Percentiles rank a stretch among this genome's conserved stretches.
phyloP scores from a whole-genome alignment of 306 rosid species.

The Pachyrhizus erosus region DNA sequence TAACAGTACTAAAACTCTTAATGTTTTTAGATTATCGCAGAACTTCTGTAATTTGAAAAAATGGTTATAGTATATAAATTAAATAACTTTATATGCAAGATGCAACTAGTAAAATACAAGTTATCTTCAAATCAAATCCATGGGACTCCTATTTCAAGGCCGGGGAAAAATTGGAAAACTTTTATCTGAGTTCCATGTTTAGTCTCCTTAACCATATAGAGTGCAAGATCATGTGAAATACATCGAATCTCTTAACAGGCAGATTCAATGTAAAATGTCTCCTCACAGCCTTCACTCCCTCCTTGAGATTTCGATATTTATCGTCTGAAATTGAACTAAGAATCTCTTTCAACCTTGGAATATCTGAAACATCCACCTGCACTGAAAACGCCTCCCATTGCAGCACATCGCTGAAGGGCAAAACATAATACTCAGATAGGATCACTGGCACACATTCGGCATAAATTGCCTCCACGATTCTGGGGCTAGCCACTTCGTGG shows the following conservation, averaged over 20 bases:
- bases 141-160: neutral
- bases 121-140: neutral
- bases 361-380: conserved; percentile 59
- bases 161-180: neutral
- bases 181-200: conserved; percentile 50
- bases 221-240: conserved; percentile 73
- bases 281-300: conserved; percentile 66
- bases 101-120: too few species aligned
- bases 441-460: conserved; percentile 78
- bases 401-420: conserved; percentile 72
- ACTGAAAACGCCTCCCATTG: conserved; percentile 72
- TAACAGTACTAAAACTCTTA: too few species aligned
- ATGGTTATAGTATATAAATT: too few species aligned
- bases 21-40: too few species aligned
- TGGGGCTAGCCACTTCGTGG: conserved; percentile 82
- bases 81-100: too few species aligned
- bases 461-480: conserved; percentile 78
- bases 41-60: too few species aligned
- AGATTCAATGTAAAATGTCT: conserved; percentile 67
- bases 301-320: conserved; percentile 55
- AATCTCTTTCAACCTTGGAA: conserved; percentile 64
- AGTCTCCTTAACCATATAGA: conserved; percentile 77
- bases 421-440: conserved; percentile 51
- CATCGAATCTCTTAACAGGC: conserved; percentile 69
- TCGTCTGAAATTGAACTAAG: conserved; percentile 53